Percentiles rank a stretch among this genome's conserved stretches.
Evolutionary conservation across 768 basidiomycete species (phyloP).

Genomic region (Rubroboletus pulcherrimus): DNA sequence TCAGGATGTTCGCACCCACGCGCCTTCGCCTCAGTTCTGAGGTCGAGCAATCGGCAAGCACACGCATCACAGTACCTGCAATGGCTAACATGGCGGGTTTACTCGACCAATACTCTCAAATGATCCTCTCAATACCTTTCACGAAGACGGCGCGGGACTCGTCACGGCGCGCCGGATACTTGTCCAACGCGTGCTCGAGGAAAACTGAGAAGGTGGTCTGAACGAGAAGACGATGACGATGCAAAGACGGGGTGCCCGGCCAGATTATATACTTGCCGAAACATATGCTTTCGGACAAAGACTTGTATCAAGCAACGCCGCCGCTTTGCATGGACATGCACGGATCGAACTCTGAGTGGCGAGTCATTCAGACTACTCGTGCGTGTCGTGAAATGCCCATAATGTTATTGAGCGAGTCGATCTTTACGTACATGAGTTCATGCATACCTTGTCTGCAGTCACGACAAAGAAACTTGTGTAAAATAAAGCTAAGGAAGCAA

Average conservation of each 20-base stretch:
- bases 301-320: neutral
- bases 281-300: constrained; percentile 10
- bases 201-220: no score
- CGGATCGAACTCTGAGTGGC: constrained; percentile 1
- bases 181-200: constrained; percentile 16
- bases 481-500: neutral
- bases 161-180: constrained; percentile 7
- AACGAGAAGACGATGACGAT: neutral
- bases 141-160: constrained; percentile 2
- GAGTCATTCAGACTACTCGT: neutral
- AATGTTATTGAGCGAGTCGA: neutral
- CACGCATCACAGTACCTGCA: constrained; percentile 1
- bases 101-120: constrained; percentile 5
- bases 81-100: neutral
- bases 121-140: neutral
- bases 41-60: neutral
- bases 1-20: neutral
- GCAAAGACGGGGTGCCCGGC: neutral
- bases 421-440: neutral
- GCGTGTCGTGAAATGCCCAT: neutral
- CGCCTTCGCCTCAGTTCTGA: neutral
- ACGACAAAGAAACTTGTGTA: neutral
- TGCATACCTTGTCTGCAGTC: neutral
- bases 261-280: neutral
- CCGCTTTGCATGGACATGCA: neutral